A percentile compares a stretch with the other conserved stretches of the same genome.
Conservation (phyloP, 2,329 filamentous ascomycete genomes). For the Conoideocrella luteorostrata region DNA sequence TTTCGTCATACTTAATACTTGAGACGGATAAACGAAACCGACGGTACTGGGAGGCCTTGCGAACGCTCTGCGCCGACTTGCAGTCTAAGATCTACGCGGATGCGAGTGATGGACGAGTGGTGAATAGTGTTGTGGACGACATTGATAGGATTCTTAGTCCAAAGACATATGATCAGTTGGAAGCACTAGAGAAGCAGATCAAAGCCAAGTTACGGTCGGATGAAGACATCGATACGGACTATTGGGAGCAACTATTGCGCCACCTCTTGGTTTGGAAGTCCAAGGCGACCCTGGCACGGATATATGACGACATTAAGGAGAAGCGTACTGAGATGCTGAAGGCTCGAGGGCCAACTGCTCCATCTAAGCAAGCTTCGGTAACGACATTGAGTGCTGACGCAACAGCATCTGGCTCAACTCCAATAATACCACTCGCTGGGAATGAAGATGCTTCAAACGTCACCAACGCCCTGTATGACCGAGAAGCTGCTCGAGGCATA, state of each 20-base stretch:
- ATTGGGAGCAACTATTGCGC: constrained; percentile 89
- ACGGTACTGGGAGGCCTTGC: constrained; percentile 90
- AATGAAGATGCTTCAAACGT: constrained; percentile 81
- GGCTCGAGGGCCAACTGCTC: constrained; percentile 7
- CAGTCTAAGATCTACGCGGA: constrained; percentile 58
- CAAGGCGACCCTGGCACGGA: constrained; percentile 71
- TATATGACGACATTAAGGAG: constrained; percentile 63
- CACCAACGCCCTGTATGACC: constrained; percentile 83
- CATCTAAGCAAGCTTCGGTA: not conserved
- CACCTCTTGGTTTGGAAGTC: constrained; percentile 88
- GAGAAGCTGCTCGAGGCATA: constrained; percentile 85
- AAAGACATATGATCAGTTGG: constrained; percentile 82
- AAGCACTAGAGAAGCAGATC: constrained; percentile 81
- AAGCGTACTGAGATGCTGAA: constrained; percentile 7
- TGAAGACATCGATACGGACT: constrained; percentile 91
- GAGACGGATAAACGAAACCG: constrained; percentile 72
- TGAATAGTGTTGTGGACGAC: constrained; percentile 77
- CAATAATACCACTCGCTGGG: constrained; percentile 21
- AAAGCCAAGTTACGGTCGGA: constrained; percentile 77
- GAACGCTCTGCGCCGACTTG: constrained; percentile 73
- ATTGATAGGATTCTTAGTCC: constrained; percentile 81
- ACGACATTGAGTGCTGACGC: not conserved
- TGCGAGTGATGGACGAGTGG: constrained; percentile 62
- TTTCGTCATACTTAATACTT: constrained; percentile 69
- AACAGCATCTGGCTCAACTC: not conserved